Evolutionary conservation across 805 yeast genomes (phyloP).

Genomic region (Kluyveromyces starmeri): DNA sequence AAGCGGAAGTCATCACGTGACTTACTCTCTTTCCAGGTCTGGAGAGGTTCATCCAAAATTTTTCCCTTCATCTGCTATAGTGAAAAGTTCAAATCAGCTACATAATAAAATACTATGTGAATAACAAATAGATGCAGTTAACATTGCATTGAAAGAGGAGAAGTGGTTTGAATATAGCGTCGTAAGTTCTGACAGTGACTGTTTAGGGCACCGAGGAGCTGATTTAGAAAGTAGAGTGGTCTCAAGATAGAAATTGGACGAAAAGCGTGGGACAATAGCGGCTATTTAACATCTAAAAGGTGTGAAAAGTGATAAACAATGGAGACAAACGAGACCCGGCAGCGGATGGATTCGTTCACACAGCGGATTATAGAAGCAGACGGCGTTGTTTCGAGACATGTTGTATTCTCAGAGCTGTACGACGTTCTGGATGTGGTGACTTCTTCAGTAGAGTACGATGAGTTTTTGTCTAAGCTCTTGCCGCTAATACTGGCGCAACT

Average conservation of each 20-base stretch:
- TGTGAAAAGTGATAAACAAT: neutral
- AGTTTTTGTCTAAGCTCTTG: constrained; percentile 57
- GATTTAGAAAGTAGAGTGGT: too few relatives aligned
- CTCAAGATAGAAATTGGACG: too few relatives aligned
- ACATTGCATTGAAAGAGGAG: too few relatives aligned
- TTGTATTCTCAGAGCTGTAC: constrained; percentile 70
- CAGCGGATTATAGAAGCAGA: constrained; percentile 47
- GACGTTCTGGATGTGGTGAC: constrained; percentile 82
- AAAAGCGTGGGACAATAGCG: too few relatives aligned
- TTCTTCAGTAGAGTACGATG: constrained; percentile 72
- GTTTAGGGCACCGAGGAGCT: too few relatives aligned
- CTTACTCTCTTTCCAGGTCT: constrained; percentile 9
- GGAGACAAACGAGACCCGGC: constrained; percentile 5
- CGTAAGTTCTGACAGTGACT: too few relatives aligned
- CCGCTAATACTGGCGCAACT: constrained; percentile 62
- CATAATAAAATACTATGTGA: too few relatives aligned
- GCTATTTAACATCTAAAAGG: too few relatives aligned
- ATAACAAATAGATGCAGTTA: too few relatives aligned
- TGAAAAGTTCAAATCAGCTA: too few relatives aligned
- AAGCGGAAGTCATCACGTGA: constrained; percentile 17
- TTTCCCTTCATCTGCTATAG: too few relatives aligned
- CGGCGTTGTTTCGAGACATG: constrained; percentile 54
- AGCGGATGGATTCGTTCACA: constrained; percentile 61
- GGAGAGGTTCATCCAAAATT: constrained; percentile 6
- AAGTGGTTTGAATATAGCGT: too few relatives aligned